A percentile compares a stretch with the other conserved stretches of the same genome.
Conservation (phyloP, 345 rosid species). For the Acer saccharum region DNA sequence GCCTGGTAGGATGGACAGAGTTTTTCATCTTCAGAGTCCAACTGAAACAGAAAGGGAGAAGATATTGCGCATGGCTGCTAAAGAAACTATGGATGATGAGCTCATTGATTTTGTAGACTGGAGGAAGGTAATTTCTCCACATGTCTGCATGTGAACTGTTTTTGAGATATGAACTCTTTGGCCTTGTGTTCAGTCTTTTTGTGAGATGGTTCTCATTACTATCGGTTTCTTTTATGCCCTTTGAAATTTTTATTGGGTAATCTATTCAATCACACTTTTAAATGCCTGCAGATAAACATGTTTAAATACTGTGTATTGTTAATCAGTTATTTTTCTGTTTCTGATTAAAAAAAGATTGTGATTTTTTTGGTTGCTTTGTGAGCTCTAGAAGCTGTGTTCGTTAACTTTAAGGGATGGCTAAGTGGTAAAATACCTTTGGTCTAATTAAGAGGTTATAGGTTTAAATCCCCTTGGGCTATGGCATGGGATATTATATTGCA, state of each 20-base stretch:
- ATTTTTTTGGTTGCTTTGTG: constrained; percentile 12
- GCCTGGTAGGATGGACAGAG: constrained; percentile 97
- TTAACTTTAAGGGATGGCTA: neutral
- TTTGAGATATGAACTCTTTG: neutral
- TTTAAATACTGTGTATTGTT: neutral
- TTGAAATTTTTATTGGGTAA: neutral
- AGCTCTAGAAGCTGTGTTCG: neutral
- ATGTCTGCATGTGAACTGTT: neutral
- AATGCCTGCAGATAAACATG: neutral
- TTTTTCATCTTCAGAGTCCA: constrained; percentile 88
- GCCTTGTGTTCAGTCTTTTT: too few species aligned
- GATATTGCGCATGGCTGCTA: constrained; percentile 71
- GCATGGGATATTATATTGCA: neutral
- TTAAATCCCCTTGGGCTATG: neutral
- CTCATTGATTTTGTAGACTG: constrained; percentile 81
- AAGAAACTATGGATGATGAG: constrained; percentile 84
- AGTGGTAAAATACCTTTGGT: neutral
- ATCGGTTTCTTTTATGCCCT: neutral
- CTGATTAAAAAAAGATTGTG: neutral
- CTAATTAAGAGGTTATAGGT: neutral
- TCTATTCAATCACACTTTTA: neutral
- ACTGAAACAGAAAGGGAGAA: constrained; percentile 90
- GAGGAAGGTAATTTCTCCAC: constrained; percentile 62
- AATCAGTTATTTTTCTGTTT: neutral
- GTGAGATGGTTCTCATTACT: too few species aligned